Conservation (phyloP, 2,329 filamentous ascomycete species). For the Colletotrichum sp. region DNA sequence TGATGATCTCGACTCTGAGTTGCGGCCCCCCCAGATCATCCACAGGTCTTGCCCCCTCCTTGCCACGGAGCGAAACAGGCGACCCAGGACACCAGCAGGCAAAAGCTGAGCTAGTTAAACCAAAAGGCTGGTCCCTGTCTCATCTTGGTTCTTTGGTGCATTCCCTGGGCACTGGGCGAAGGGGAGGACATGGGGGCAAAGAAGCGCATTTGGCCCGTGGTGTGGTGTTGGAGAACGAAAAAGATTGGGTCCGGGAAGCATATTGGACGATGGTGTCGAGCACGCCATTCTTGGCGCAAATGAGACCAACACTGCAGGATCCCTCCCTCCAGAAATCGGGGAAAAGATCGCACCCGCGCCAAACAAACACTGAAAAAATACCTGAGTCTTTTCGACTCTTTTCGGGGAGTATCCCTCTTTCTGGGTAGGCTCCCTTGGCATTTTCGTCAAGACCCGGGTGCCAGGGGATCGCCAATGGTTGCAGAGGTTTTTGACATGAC, state of each 20-base stretch:
- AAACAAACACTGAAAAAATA: neutral
- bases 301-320: slow-evolving; percentile 10
- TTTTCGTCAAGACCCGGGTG: neutral
- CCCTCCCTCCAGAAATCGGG: neutral
- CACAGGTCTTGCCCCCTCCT: neutral
- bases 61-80: neutral
- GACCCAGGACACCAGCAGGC: neutral
- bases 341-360: neutral
- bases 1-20: neutral
- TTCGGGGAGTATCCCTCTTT: neutral
- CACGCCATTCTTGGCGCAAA: slow-evolving; percentile 22
- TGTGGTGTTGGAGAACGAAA: neutral
- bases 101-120: neutral
- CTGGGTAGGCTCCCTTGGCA: neutral
- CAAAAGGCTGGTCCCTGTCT: neutral
- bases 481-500: neutral
- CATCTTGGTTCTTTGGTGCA: neutral
- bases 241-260: slow-evolving; percentile 11
- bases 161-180: neutral
- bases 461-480: neutral
- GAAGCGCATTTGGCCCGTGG: neutral
- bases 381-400: neutral
- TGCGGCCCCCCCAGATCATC: neutral
- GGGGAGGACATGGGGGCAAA: neutral
- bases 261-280: slow-evolving; percentile 21